Percentiles rank a stretch among this genome's conserved stretches.
phyloP scores from a whole-genome alignment of 2,329 filamentous ascomycete genomes.

The Penicillium freii region DNA sequence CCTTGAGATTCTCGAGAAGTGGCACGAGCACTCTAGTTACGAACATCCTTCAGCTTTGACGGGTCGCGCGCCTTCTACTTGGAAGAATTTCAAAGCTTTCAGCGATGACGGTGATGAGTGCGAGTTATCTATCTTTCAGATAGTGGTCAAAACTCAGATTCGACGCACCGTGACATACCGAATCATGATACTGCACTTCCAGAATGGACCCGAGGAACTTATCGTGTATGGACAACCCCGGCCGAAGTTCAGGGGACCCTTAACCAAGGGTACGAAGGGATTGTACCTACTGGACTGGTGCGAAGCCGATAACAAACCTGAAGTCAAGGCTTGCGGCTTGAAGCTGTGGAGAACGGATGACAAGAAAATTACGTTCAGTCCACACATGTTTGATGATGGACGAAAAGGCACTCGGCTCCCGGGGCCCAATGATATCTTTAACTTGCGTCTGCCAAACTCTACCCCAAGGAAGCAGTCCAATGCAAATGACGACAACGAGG shows the following conservation, averaged over 20 bases:
- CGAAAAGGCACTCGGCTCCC: not conserved
- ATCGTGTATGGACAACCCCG: not conserved
- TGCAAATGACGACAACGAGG: not conserved
- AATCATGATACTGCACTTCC: not conserved
- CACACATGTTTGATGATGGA: not conserved
- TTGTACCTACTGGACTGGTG: not conserved
- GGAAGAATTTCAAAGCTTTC: not conserved
- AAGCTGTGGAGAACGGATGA: not conserved
- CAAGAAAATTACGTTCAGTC: not conserved
- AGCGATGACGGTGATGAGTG: not conserved
- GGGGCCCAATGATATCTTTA: not conserved
- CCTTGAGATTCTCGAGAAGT: not conserved
- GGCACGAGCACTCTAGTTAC: not conserved
- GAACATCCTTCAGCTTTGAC: not conserved
- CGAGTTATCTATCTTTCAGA: not conserved
- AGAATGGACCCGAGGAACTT: not conserved
- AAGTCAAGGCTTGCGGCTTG: not conserved
- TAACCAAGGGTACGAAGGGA: not conserved
- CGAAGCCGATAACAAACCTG: not conserved
- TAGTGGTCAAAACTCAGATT: not conserved
- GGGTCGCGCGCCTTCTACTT: not conserved
- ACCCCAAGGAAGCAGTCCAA: not conserved
- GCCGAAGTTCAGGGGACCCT: not conserved
- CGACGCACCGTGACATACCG: not conserved
- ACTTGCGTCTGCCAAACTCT: not conserved